phyloP scores from a whole-genome alignment of 345 rosid genomes.

The Salix purpurea region DNA sequence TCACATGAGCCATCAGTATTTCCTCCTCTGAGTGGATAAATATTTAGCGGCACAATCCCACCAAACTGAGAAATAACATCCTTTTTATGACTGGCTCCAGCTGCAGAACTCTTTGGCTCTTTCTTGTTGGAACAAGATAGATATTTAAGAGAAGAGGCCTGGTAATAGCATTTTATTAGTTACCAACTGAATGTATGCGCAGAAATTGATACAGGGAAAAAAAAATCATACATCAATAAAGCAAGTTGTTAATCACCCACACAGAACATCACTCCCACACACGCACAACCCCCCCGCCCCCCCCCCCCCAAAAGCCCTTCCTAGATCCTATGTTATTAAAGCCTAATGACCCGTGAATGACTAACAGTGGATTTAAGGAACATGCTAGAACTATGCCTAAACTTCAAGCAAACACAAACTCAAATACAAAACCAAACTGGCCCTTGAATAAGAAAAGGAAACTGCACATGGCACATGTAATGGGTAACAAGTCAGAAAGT shows the following conservation, averaged over 20 bases:
- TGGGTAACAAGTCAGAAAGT: neutral
- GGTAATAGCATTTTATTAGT: neutral
- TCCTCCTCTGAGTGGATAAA: constrained; percentile 1
- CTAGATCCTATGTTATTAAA: too few relatives aligned
- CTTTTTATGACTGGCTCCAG: constrained; percentile 8
- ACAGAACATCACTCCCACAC: neutral
- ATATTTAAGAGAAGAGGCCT: constrained; percentile 9
- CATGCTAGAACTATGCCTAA: neutral
- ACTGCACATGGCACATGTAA: neutral
- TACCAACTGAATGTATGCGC: neutral
- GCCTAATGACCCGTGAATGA: neutral
- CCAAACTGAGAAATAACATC: constrained; percentile 8
- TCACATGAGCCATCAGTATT: constrained; percentile 2
- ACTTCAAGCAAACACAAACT: neutral
- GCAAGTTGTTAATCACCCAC: neutral
- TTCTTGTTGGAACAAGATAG: constrained; percentile 2
- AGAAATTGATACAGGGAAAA: neutral
- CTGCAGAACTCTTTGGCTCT: neutral
- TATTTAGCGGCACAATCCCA: neutral
- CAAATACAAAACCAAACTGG: neutral
- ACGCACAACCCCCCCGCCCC: too few relatives aligned
- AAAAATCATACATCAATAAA: neutral
- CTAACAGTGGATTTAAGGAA: neutral
- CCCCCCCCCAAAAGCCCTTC: too few relatives aligned
- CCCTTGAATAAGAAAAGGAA: neutral